Evolutionary conservation across 1,139 yeast species (phyloP).

Genomic region (Saccharomyces hybrid): DNA sequence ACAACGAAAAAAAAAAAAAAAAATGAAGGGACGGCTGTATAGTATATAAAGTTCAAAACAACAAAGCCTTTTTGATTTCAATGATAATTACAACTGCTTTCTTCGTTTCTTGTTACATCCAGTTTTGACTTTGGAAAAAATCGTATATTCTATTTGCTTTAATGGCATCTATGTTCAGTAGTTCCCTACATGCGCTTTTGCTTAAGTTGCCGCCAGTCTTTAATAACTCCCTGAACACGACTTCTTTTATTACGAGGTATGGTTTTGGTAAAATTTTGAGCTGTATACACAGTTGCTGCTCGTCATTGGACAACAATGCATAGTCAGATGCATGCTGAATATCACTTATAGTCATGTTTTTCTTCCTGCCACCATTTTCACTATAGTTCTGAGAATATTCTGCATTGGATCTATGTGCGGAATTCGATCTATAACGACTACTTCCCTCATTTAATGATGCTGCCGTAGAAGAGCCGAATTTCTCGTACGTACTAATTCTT

Average conservation of each 20-base stretch:
- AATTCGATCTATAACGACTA: conserved; percentile 25
- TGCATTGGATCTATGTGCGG: conserved; percentile 22
- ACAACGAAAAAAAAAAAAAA: not conserved
- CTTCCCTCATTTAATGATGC: conserved; percentile 9
- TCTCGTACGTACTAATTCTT: conserved; percentile 51
- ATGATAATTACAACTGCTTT: not conserved
- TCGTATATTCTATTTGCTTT: conserved; percentile 86
- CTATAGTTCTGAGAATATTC: conserved; percentile 25
- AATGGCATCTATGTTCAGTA: conserved; percentile 74
- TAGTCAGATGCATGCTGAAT: conserved; percentile 79
- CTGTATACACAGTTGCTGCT: conserved; percentile 75
- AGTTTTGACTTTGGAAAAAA: conserved; percentile 84
- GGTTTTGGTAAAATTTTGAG: conserved; percentile 87
- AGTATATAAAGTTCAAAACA: not conserved
- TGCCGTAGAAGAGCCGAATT: conserved; percentile 40
- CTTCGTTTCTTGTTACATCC: conserved; percentile 40
- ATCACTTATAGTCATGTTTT: conserved; percentile 40
- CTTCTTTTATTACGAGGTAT: conserved; percentile 83
- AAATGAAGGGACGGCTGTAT: not conserved
- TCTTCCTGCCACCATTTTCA: conserved; percentile 36
- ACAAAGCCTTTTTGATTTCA: not conserved
- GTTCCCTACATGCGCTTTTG: conserved; percentile 74
- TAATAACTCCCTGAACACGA: conserved; percentile 80
- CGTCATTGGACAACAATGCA: conserved; percentile 75
- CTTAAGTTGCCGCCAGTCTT: conserved; percentile 77